These are phyloP conservation scores for Porphyrellus cyaneotinctus DNA, from an alignment of 768 basidiomycete species.

Conservation along the genomic window DNA sequence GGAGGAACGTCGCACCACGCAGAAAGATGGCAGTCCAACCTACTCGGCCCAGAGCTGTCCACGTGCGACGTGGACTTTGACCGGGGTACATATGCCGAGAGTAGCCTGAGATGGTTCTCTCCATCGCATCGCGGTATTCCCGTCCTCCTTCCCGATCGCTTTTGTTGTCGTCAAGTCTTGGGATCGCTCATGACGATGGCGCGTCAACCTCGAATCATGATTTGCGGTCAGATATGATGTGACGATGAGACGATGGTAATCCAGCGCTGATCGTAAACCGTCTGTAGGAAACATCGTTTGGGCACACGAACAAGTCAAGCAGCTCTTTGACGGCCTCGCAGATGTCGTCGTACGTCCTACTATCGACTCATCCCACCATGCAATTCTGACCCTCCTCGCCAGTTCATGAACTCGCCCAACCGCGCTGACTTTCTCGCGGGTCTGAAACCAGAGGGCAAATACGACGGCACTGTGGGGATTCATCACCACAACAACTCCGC, in stretches of 20 bases:
- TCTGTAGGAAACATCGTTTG: no score
- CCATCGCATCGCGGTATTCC: no score
- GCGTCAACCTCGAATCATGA: no score
- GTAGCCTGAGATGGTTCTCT: background rate
- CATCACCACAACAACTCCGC: slow-evolving; percentile 74
- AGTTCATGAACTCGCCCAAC: slow-evolving; percentile 55
- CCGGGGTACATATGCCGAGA: no score
- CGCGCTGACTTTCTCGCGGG: slow-evolving; percentile 67
- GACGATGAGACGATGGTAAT: background rate
- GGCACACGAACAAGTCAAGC: no score
- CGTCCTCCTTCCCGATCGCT: no score
- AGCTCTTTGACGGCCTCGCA: no score
- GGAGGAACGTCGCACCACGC: no score
- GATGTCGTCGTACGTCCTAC: no score
- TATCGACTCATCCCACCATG: background rate
- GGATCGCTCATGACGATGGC: slow-evolving; percentile 19
- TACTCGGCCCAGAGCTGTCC: slow-evolving; percentile 53
- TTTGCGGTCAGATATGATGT: slow-evolving; percentile 27
- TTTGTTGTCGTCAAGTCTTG: no score
- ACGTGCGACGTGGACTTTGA: no score
- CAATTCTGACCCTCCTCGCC: background rate
- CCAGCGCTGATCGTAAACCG: background rate
- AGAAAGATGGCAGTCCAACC: no score
- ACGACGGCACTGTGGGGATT: slow-evolving; percentile 66
- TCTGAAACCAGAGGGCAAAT: slow-evolving; percentile 65